Evolutionary conservation across 2,329 filamentous ascomycete species (phyloP), one percentile per base, ranked within the genome.

Genomic region (Pseudopyricularia javanii): DNA sequence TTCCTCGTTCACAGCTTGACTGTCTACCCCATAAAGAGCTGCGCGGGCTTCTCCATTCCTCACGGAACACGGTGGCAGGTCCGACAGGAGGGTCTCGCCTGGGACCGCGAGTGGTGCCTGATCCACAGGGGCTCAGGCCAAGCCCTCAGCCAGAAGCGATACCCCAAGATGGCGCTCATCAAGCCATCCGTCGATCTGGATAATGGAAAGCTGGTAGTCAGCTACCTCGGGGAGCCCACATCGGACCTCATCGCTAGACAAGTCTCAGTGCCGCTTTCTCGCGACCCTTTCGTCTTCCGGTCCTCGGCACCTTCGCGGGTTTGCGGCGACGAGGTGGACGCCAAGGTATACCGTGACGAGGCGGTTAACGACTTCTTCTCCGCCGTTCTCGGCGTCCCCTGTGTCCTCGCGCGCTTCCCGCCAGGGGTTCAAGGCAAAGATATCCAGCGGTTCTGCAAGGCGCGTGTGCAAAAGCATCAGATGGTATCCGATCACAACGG

Each of bases 1-100:
- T 30, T 49, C 12, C 32, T 24, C 54, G 28, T 57, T 52, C 33
- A 58, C 53, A 45, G 70, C 81, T 52, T 72, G 15, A 81, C 75
- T 1, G 79, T 97, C 1, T 98, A 90, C 62, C 93, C 93, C 0
- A 91, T 98, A 63, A 98, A 98, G 67, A 95, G 90, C 64, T 97
- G 93, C 61, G 87, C 83, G 15, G 87, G 87, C 1, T 95, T 86
- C 64, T 72, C 72, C 34, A 74, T 97, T 30, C 85, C 89, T 1
- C 56, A 68, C 1, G 76, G 72, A 2, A 70, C 70, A 7, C 63
- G 74, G 14, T 98, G 93, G 93, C 82, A 87, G 60, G 76, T 97
- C 20, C 80, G 79, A 53, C 74, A 78, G 7, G 90, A 96, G 69
- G 93, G 93, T 0, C 73, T 98, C 2, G 86, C 83, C 8, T 97